Evolutionary conservation across 495 filamentous ascomycete genomes (phyloP).

Genomic region (Trichoderma erinaceum): DNA sequence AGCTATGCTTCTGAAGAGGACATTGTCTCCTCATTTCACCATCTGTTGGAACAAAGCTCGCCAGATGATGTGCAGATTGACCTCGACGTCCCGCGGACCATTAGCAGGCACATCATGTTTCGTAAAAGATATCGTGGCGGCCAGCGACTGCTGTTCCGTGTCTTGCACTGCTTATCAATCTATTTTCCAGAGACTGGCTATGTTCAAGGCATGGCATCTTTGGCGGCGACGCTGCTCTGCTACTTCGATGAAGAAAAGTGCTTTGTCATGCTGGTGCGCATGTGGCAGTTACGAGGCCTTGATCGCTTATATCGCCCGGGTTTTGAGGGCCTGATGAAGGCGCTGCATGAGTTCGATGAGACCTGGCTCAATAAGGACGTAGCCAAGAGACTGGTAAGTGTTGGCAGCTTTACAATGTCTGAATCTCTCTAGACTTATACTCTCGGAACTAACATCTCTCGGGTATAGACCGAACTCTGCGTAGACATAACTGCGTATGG

Average conservation of each 20-base stretch:
- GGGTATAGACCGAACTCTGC: conserved; percentile 59
- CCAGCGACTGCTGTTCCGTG: conserved; percentile 86
- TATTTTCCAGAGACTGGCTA: conserved; percentile 91
- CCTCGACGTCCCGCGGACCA: conserved; percentile 91
- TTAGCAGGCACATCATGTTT: conserved; percentile 97
- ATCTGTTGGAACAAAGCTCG: conserved; percentile 63
- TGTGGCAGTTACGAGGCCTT: conserved; percentile 85
- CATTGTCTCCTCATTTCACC: conserved; percentile 62
- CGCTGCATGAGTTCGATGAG: conserved; percentile 80
- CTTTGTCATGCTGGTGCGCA: conserved; percentile 89
- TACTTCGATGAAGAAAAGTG: conserved; percentile 94
- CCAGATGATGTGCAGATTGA: conserved; percentile 97
- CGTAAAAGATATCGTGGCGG: conserved; percentile 82
- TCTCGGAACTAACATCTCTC: not conserved
- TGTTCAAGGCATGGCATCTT: conserved; percentile 95
- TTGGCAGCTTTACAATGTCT: not conserved
- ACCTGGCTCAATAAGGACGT: conserved; percentile 79
- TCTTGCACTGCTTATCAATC: conserved; percentile 81
- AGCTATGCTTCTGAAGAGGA: conserved; percentile 60
- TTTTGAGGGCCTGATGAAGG: conserved; percentile 81
- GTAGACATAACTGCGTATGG: conserved; percentile 90
- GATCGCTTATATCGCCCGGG: conserved; percentile 77
- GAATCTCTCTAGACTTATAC: not conserved
- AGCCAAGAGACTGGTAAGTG: conserved; percentile 68
- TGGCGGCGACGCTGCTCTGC: conserved; percentile 88